phyloP scores from a whole-genome alignment of 768 basidiomycete species.

The Russula brevipes region DNA sequence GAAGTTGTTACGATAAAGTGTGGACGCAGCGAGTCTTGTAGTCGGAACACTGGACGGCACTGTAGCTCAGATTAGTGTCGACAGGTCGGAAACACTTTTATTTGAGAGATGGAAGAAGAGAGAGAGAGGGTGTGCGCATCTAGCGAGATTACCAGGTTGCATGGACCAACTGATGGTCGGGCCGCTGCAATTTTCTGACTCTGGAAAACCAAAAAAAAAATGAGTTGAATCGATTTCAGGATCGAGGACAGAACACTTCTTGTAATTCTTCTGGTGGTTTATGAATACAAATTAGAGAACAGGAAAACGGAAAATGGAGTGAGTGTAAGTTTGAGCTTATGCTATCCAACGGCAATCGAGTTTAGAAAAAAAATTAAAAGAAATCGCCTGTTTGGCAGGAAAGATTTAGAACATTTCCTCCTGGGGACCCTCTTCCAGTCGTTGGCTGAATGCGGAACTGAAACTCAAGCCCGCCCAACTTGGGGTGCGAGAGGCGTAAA shows the following conservation, averaged over 20 bases:
- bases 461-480: constrained; percentile 36
- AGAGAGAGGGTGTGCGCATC: no score
- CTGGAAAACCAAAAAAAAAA: no score
- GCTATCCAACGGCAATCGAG: background rate
- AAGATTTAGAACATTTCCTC: constrained; percentile 27
- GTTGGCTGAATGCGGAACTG: constrained; percentile 37
- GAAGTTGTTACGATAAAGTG: constrained; percentile 79
- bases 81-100: no score
- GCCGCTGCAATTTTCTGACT: no score
- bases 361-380: background rate
- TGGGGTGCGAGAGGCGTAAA: constrained; percentile 8
- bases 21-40: constrained; percentile 79
- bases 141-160: no score
- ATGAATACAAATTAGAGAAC: background rate
- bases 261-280: background rate
- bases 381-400: background rate
- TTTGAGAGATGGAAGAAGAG: no score
- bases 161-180: no score
- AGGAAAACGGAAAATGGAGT: background rate
- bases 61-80: no score
- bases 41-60: no score
- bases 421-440: constrained; percentile 26
- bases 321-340: background rate
- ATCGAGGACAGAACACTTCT: background rate
- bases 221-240: no score